These are phyloP conservation scores for Pestalotiopsis sp. DNA, from an alignment of 2,329 filamentous ascomycete species.

Conservation along the genomic window DNA sequence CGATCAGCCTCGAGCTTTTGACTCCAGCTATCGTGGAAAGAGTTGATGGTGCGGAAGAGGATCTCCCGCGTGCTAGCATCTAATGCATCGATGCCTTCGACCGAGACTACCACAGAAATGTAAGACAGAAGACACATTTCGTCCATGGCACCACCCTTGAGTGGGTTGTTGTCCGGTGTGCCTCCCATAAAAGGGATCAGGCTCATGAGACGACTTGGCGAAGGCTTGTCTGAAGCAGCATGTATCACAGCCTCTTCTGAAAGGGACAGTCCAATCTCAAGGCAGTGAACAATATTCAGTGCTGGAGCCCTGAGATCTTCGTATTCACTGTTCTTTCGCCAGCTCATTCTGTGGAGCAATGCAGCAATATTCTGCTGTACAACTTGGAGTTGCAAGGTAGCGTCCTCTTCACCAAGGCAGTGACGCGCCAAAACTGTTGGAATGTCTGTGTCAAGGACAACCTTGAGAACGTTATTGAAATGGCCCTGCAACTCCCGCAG, in stretches of 20 bases:
- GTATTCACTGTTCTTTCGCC: conserved; percentile 70
- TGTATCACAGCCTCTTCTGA: conserved; percentile 44
- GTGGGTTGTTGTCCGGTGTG: conserved; percentile 35
- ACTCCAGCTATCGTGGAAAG: conserved; percentile 80
- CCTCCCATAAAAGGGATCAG: conserved; percentile 59
- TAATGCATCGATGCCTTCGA: conserved; percentile 48
- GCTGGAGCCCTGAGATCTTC: conserved; percentile 81
- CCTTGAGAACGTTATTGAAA: conserved; percentile 73
- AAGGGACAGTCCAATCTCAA: conserved; percentile 74
- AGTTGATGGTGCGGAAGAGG: conserved; percentile 67
- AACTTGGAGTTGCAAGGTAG: conserved; percentile 47
- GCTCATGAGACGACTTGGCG: conserved; percentile 38
- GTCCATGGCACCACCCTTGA: conserved; percentile 22
- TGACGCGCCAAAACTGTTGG: conserved; percentile 36
- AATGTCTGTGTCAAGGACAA: conserved; percentile 52
- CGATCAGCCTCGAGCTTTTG: conserved; percentile 75
- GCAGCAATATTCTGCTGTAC: conserved; percentile 61
- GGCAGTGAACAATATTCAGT: conserved; percentile 74
- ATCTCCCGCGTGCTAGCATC: conserved; percentile 45
- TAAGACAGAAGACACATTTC: conserved; percentile 53
- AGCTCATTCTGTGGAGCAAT: conserved; percentile 67
- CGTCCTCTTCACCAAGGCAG: conserved; percentile 30
- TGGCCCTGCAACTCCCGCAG: conserved; percentile 66
- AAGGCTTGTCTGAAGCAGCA: conserved; percentile 10
- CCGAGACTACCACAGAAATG: conserved; percentile 41